Evolutionary conservation across 306 rosid genomes (phyloP).

Genomic region (Castanopsis chinensis): DNA sequence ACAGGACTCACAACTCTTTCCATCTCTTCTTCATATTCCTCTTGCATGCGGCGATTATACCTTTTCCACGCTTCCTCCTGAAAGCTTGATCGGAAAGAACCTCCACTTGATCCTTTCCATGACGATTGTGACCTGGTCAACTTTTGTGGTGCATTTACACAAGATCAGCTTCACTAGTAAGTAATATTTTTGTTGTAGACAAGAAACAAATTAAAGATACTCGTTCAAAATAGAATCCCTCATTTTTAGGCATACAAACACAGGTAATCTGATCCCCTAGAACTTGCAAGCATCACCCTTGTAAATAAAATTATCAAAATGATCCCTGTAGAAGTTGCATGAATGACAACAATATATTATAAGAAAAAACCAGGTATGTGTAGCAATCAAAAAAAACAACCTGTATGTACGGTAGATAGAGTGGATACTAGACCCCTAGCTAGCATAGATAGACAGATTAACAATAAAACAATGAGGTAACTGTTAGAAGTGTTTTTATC

Average conservation of each 20-base stretch:
- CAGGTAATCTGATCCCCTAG: neutral
- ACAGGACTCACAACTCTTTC: slow-evolving; percentile 83
- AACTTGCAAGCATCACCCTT: neutral
- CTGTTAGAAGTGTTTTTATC: neutral
- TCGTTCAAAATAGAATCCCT: neutral
- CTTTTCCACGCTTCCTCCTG: slow-evolving; percentile 93
- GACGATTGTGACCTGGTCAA: slow-evolving; percentile 56
- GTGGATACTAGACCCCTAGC: neutral
- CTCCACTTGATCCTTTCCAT: slow-evolving; percentile 51
- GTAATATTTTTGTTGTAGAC: neutral
- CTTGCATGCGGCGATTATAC: slow-evolving; percentile 80
- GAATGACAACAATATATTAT: neutral
- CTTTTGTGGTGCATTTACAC: slow-evolving; percentile 45
- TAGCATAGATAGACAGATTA: neutral
- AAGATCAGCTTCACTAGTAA: slow-evolving; percentile 32
- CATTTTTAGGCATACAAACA: too few relatives aligned
- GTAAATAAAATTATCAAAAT: neutral
- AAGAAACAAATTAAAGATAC: neutral
- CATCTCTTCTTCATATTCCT: slow-evolving; percentile 96
- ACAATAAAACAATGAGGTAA: neutral
- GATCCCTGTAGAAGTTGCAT: neutral
- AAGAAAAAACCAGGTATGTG: too few relatives aligned
- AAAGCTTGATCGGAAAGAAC: slow-evolving; percentile 61
- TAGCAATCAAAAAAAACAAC: too few relatives aligned
- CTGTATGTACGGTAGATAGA: neutral